Conservation (phyloP, 2,329 filamentous ascomycete species). For the Cylindrodendrum hubeiense region DNA sequence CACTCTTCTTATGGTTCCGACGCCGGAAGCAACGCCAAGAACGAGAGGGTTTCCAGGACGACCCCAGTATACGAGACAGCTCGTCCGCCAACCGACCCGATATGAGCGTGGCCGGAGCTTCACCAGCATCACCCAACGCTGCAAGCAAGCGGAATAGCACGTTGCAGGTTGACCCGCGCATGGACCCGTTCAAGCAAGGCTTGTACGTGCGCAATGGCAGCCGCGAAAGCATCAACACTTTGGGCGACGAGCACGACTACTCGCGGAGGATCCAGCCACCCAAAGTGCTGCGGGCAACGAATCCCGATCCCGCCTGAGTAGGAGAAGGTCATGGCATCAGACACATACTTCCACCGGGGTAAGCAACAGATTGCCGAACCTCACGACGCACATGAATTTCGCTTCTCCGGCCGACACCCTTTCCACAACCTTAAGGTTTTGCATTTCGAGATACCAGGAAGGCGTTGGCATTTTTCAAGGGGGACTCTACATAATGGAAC, state of each 20-base stretch:
- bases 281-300: slow-evolving; percentile 71
- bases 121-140: slow-evolving; percentile 49
- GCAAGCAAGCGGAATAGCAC: slow-evolving; percentile 64
- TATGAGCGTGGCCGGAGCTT: slow-evolving; percentile 52
- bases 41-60: slow-evolving; percentile 57
- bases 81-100: slow-evolving; percentile 63
- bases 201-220: slow-evolving; percentile 71
- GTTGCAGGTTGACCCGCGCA: slow-evolving; percentile 71
- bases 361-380: slow-evolving; percentile 40
- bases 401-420: slow-evolving; percentile 37
- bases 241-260: slow-evolving; percentile 75
- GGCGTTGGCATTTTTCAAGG: slow-evolving; percentile 49
- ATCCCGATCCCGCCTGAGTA: slow-evolving; percentile 64
- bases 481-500: slow-evolving; percentile 39
- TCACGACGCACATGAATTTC: slow-evolving; percentile 51
- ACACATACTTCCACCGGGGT: slow-evolving; percentile 24
- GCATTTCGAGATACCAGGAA: slow-evolving; percentile 56
- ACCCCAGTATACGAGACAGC: slow-evolving; percentile 62
- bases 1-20: slow-evolving; percentile 59
- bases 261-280: slow-evolving; percentile 69
- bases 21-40: slow-evolving; percentile 59
- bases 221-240: slow-evolving; percentile 72
- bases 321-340: slow-evolving; percentile 9
- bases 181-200: slow-evolving; percentile 71
- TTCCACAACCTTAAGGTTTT: slow-evolving; percentile 41